Percentiles rank a stretch among this genome's conserved stretches.
Conservation (phyloP, 352 stramenopile species). For the Pythium biforme region DNA sequence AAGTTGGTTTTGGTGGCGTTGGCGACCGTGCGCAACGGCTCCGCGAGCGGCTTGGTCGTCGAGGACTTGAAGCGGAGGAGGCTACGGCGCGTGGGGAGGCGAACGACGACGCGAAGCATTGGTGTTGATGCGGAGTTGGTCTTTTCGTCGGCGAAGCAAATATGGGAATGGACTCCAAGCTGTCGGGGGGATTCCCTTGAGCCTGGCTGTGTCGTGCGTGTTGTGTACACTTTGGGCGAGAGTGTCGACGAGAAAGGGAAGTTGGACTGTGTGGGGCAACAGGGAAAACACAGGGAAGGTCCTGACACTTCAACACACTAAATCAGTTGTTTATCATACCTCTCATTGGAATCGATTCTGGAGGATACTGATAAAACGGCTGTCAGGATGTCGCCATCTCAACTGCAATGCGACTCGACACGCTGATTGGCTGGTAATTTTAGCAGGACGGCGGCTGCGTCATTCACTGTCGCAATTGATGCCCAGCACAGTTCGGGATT, state of each 20-base stretch:
- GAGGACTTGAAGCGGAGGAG: slow-evolving; percentile 1
- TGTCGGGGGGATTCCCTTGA: too few species aligned
- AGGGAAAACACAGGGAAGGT: not conserved
- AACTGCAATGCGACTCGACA: not conserved
- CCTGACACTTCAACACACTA: slow-evolving; percentile 1
- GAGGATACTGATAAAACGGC: not conserved
- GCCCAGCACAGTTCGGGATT: not conserved
- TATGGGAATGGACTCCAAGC: not conserved
- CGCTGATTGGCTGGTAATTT: not conserved
- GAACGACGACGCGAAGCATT: slow-evolving; percentile 21
- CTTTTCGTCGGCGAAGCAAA: too few species aligned
- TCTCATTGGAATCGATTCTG: too few species aligned
- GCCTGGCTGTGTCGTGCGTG: not conserved
- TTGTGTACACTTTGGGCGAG: not conserved
- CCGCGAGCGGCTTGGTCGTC: not conserved
- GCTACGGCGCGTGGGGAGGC: slow-evolving; percentile 2
- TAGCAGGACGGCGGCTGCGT: not conserved
- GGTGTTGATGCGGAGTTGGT: too few species aligned
- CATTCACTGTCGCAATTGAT: not conserved
- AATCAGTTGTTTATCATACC: not conserved
- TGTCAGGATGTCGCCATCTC: not conserved
- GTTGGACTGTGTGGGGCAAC: not conserved
- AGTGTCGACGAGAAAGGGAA: not conserved
- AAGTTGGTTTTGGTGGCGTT: not conserved
- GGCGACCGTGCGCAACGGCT: slow-evolving; percentile 2